Conservation (phyloP, 352 stramenopile species). For the Pythium myriotylum region DNA sequence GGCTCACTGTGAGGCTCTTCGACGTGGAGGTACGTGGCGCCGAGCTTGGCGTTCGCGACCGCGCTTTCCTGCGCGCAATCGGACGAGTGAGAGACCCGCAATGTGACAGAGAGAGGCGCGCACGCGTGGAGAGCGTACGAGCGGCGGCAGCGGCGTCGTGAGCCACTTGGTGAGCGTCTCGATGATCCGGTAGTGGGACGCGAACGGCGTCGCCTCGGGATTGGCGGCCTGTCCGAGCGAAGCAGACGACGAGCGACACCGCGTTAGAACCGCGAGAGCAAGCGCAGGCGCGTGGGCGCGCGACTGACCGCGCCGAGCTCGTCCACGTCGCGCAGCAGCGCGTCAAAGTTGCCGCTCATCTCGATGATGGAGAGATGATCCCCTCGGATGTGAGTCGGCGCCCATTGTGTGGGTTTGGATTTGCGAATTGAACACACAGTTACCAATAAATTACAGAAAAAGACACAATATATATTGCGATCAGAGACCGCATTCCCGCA, state of each 20-base stretch:
- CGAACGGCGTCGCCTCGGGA: conserved; percentile 52
- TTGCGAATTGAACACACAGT: too few species aligned
- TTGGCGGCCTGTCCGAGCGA: conserved; percentile 36
- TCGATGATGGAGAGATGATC: too few species aligned
- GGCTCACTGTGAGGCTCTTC: conserved; percentile 63
- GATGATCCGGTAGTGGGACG: conserved; percentile 50
- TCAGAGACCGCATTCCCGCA: too few species aligned
- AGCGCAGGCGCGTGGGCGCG: not conserved
- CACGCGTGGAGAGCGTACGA: conserved; percentile 18
- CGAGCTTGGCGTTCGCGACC: conserved; percentile 40
- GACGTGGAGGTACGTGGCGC: conserved; percentile 51
- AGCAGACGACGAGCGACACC: not conserved
- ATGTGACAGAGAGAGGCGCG: not conserved
- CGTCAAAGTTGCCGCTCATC: conserved; percentile 15
- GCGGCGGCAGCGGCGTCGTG: conserved; percentile 30
- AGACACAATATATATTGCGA: too few species aligned
- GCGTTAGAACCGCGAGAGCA: not conserved
- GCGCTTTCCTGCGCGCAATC: conserved; percentile 35
- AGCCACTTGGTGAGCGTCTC: conserved; percentile 62
- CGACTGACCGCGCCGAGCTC: conserved; percentile 14
- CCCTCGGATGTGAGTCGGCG: too few species aligned
- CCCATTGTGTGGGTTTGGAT: too few species aligned
- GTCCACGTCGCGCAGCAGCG: conserved; percentile 24
- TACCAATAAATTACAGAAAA: too few species aligned
- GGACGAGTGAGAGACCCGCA: not conserved